Percentiles rank a stretch among this genome's conserved stretches.
Conservation (phyloP, 768 basidiomycete species). For the Leccinum subgranulosum region DNA sequence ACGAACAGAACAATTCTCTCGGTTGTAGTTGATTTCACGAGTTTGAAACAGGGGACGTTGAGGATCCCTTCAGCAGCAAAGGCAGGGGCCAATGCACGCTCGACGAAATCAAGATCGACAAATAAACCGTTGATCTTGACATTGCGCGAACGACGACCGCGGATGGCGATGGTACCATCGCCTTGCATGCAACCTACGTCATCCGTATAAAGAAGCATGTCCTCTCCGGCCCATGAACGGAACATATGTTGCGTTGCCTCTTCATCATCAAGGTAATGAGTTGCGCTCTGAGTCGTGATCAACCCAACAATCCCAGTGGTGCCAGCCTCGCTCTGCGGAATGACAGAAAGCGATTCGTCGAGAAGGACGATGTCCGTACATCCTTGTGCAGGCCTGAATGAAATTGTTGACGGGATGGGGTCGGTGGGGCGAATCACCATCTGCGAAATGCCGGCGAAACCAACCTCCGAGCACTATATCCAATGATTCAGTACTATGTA, state of each 20-base stretch:
- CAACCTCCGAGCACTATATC: conserved; percentile 14
- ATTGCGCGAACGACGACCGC: conserved; percentile 14
- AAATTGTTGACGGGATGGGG: conserved; percentile 9
- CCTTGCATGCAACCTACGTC: conserved; percentile 17
- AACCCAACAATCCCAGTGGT: conserved; percentile 9
- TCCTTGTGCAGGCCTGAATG: conserved; percentile 9
- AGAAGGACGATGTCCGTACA: conserved; percentile 13
- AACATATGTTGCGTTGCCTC: conserved; percentile 15
- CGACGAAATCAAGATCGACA: conserved; percentile 16
- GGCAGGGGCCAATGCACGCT: conserved; percentile 15
- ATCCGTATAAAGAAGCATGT: conserved; percentile 13
- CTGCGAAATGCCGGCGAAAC: conserved; percentile 15
- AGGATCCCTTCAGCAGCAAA: conserved; percentile 6
- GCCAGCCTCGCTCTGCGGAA: conserved; percentile 3
- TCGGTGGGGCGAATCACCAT: conserved; percentile 13
- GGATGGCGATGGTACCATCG: conserved; percentile 12
- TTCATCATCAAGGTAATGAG: conserved; percentile 10
- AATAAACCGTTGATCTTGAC: conserved; percentile 15
- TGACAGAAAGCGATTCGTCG: conserved; percentile 12
- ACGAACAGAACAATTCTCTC: conserved; percentile 6
- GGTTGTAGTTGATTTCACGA: conserved; percentile 9
- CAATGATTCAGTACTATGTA: neutral
- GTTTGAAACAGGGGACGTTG: conserved; percentile 9
- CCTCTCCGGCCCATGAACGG: conserved; percentile 12
- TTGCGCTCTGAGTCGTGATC: conserved; percentile 12